Conservation (phyloP, 495 filamentous ascomycete genomes). For the Talaromyces thailandensis region DNA sequence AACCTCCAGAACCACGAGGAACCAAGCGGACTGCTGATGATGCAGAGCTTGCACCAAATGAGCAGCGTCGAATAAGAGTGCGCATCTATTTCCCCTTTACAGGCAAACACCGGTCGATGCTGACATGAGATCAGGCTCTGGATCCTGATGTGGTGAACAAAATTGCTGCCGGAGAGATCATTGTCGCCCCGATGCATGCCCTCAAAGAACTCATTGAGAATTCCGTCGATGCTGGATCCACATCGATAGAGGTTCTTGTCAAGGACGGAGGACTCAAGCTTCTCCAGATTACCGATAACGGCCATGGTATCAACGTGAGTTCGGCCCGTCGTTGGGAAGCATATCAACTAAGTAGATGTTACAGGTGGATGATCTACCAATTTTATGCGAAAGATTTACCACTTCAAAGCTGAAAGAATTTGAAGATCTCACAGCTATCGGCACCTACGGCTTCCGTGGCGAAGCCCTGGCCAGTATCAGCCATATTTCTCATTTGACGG, state of each 20-base stretch:
- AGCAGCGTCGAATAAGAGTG: constrained; percentile 62
- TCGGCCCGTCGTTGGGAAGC: background rate
- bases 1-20: constrained; percentile 37
- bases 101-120: background rate
- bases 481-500: constrained; percentile 91
- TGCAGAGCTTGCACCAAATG: constrained; percentile 19
- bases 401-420: constrained; percentile 95
- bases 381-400: constrained; percentile 94
- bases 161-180: constrained; percentile 98
- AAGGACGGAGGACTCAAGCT: constrained; percentile 97
- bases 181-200: constrained; percentile 93
- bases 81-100: constrained; percentile 3
- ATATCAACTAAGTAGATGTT: constrained; percentile 10
- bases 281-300: constrained; percentile 96
- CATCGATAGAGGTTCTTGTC: constrained; percentile 79
- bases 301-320: constrained; percentile 86
- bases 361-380: constrained; percentile 82
- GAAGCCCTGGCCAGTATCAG: constrained; percentile 98
- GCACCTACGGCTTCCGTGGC: constrained; percentile 94
- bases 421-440: constrained; percentile 85
- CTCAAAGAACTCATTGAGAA: constrained; percentile 98
- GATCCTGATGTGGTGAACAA: constrained; percentile 97
- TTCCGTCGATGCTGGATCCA: constrained; percentile 91
- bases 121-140: constrained; percentile 50
- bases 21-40: constrained; percentile 57